Conservation (phyloP, 257 asterid species). For the Solanum raphanifolium region DNA sequence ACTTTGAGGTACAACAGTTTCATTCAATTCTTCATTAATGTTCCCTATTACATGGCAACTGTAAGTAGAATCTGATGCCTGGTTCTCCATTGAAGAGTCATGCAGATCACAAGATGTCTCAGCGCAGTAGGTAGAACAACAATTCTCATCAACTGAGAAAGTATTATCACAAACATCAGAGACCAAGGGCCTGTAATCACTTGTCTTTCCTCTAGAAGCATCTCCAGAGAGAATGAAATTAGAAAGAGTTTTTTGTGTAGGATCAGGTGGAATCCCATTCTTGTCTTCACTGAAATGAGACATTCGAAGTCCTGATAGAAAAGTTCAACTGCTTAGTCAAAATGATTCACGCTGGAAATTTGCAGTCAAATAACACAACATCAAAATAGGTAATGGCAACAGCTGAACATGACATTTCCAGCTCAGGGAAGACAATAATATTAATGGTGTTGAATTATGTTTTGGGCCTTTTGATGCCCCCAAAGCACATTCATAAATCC, state of each 20-base stretch:
- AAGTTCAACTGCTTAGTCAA: slow-evolving; percentile 2
- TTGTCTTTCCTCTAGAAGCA: slow-evolving; percentile 21
- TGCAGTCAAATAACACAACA: not conserved
- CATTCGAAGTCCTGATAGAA: slow-evolving; percentile 64
- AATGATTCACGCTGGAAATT: not conserved
- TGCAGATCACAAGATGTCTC: slow-evolving; percentile 24
- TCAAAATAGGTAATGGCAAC: not conserved
- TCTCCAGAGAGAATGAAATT: slow-evolving; percentile 43
- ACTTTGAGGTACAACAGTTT: slow-evolving; percentile 7
- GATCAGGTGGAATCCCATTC: slow-evolving; percentile 45
- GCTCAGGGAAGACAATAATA: not conserved
- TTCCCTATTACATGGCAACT: slow-evolving; percentile 2
- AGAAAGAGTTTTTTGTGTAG: slow-evolving; percentile 72
- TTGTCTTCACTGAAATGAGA: slow-evolving; percentile 66
- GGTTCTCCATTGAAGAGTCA: slow-evolving; percentile 15
- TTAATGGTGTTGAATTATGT: not conserved
- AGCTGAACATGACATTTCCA: not conserved
- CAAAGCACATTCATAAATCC: not conserved
- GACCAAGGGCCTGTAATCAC: slow-evolving; percentile 14
- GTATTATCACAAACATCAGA: slow-evolving; percentile 22
- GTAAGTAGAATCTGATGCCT: slow-evolving; percentile 19
- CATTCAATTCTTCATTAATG: slow-evolving; percentile 17
- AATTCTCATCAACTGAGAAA: slow-evolving; percentile 15
- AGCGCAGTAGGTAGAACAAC: slow-evolving; percentile 14
- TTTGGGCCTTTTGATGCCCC: not conserved